A percentile compares a stretch with the other conserved stretches of the same genome.
These are phyloP conservation scores for Beauveria sp. DNA, from an alignment of 2,329 filamentous ascomycete species.

Conservation along the genomic window DNA sequence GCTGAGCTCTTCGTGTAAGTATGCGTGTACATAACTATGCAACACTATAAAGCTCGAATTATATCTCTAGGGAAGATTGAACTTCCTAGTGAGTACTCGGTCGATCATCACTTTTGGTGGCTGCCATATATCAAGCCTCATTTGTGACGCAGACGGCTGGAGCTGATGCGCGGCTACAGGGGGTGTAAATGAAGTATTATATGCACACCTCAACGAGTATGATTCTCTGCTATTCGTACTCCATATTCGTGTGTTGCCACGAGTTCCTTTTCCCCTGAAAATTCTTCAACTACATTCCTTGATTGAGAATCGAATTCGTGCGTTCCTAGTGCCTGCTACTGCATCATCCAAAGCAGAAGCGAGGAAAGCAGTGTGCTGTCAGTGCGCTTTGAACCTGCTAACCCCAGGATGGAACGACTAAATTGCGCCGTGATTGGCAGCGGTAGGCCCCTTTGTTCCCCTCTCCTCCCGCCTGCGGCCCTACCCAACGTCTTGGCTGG, in stretches of 20 bases:
- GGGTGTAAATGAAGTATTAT: too few relatives aligned
- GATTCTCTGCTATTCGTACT: neutral
- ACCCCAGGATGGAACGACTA: conserved; percentile 31
- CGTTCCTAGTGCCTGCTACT: neutral
- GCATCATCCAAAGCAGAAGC: neutral
- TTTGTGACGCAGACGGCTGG: too few relatives aligned
- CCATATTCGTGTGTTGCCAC: neutral
- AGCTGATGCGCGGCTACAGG: too few relatives aligned
- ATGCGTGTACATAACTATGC: too few relatives aligned
- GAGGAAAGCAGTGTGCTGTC: neutral
- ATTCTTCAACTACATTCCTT: neutral
- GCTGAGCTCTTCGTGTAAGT: too few relatives aligned
- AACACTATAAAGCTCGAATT: too few relatives aligned
- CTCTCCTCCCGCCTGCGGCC: neutral
- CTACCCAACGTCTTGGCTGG: conserved; percentile 10
- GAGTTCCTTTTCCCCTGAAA: neutral
- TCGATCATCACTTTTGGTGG: too few relatives aligned
- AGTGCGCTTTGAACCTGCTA: neutral
- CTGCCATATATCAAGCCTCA: too few relatives aligned
- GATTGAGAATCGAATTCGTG: neutral
- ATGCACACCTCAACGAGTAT: neutral
- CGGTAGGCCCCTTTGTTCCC: conserved; percentile 32
- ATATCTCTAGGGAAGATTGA: too few relatives aligned
- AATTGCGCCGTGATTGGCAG: conserved; percentile 45
- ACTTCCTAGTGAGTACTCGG: too few relatives aligned